Conservation (phyloP, 805 yeast genomes). For the Candida sphagnicola region DNA sequence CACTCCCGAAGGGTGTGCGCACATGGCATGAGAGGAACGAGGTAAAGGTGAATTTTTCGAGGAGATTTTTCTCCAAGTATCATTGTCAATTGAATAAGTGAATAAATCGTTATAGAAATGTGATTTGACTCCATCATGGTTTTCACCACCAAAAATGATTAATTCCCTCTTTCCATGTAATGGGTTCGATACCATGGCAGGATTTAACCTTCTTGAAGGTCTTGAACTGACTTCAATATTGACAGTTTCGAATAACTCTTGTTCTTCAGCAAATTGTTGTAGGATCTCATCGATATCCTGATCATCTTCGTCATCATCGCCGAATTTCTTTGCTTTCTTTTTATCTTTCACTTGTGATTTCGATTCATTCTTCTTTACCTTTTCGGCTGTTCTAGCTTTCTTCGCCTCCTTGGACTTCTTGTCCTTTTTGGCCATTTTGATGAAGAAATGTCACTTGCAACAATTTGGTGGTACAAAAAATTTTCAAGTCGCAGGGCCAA, state of each 20-base stretch:
- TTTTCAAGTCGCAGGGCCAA: background rate
- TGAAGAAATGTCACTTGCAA: too few species aligned
- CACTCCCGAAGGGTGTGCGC: slow-evolving; percentile 87
- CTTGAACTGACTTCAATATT: slow-evolving; percentile 51
- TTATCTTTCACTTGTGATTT: slow-evolving; percentile 75
- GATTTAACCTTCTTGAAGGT: slow-evolving; percentile 71
- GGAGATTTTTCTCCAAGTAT: slow-evolving; percentile 72
- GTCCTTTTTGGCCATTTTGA: slow-evolving; percentile 90
- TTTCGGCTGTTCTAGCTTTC: slow-evolving; percentile 82
- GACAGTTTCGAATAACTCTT: slow-evolving; percentile 72
- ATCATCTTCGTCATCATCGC: slow-evolving; percentile 82
- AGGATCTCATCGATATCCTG: slow-evolving; percentile 82
- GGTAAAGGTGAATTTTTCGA: slow-evolving; percentile 91
- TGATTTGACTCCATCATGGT: slow-evolving; percentile 46
- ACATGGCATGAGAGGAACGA: slow-evolving; percentile 89
- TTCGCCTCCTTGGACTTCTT: slow-evolving; percentile 89
- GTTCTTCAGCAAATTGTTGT: slow-evolving; percentile 74
- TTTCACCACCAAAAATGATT: slow-evolving; percentile 88
- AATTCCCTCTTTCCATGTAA: slow-evolving; percentile 73
- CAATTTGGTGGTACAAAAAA: background rate
- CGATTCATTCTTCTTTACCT: slow-evolving; percentile 67
- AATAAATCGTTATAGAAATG: slow-evolving; percentile 79
- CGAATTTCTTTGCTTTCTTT: slow-evolving; percentile 68
- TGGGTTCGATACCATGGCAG: slow-evolving; percentile 73
- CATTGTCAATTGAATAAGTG: slow-evolving; percentile 70